A percentile compares a stretch with the other conserved stretches of the same genome.
phyloP scores from a whole-genome alignment of 257 asterid species.

The Cordia subcordata region DNA sequence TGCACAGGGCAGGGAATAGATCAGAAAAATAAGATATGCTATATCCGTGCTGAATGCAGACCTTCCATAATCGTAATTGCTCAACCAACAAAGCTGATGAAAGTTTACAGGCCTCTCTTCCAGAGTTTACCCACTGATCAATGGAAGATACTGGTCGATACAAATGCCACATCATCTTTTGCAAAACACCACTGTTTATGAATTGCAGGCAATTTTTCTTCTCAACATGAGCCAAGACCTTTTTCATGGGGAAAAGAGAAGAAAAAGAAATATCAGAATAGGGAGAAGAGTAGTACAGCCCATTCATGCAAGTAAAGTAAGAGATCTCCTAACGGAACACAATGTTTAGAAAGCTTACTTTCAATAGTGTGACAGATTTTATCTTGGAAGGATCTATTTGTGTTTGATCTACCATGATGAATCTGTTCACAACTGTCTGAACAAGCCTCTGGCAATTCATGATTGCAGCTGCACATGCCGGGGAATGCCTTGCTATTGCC shows the following conservation, averaged over 20 bases:
- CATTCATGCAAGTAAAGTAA: background rate
- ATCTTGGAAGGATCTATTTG: constrained; percentile 60
- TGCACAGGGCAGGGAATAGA: constrained; percentile 59
- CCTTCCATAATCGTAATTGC: constrained; percentile 83
- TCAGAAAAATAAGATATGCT: constrained; percentile 59
- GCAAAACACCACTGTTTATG: constrained; percentile 54
- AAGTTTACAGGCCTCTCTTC: constrained; percentile 65
- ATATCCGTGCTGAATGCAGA: constrained; percentile 60
- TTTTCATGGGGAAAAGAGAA: constrained; percentile 21
- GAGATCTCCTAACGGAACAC: background rate
- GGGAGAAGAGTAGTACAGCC: background rate
- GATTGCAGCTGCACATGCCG: constrained; percentile 74
- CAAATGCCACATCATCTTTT: constrained; percentile 79
- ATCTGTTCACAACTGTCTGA: constrained; percentile 66
- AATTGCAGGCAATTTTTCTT: constrained; percentile 57
- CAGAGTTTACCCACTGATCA: constrained; percentile 65
- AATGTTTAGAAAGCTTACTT: constrained; percentile 38
- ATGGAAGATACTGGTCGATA: constrained; percentile 52
- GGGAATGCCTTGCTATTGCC: constrained; percentile 91
- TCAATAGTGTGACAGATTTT: constrained; percentile 67
- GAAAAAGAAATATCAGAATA: background rate
- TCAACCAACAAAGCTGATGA: constrained; percentile 77
- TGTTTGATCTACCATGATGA: constrained; percentile 46
- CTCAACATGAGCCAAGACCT: constrained; percentile 71
- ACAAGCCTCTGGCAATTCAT: constrained; percentile 64